Evolutionary conservation across 2,329 filamentous ascomycete species (phyloP), one percentile per base, ranked within the genome.

Genomic region (Cytospora paraplurivora): DNA sequence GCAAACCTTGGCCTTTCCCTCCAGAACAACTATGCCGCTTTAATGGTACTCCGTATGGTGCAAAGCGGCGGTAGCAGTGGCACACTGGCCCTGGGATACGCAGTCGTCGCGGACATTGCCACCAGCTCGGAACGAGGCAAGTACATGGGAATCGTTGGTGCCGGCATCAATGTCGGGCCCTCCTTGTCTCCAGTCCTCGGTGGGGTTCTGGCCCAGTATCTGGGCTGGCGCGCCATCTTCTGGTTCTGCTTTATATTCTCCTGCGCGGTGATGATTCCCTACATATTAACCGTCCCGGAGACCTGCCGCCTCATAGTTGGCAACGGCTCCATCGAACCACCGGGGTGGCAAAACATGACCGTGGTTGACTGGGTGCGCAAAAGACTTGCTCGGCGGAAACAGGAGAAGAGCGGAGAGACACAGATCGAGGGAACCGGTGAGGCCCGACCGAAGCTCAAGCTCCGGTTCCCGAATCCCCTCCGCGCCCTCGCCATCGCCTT

Each of bases 31-130:
- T 88, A 84, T 63, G 77, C 80, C 0, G 83, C 86, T 0, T 74
- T 90, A 21, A 71, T 90, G 37, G 77, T 88, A 2, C 74, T 90
- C 10, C 81, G 88, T 0, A 85, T 84, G 75, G 63, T 89, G 3
- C 88, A 90, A 70, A 86, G 85, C 37, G 79, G 80, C 0, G 88
- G 89, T 0, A 88, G 85, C 71, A 88, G 85, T 68, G 87, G 87
- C 0, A 89, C 88, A 0, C 79, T 92, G n/a, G 88, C 90, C 0
- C 78, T 95, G 1, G 86, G 85, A 0, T 89, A 84, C 66, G 91
- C 87, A 1, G 85, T 92, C 1, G 84, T 93, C 15, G 87, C 88
- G 0, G 91, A 95, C 69, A 81, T 93, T 6, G 82, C 87, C 0
- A 86, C 88, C 0, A 86, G 83, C 53, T 81, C 84, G 0, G 89